Base-by-base conservation (phyloP, 257 asterid genomes). In the Nicotiana knightiana region DNA sequence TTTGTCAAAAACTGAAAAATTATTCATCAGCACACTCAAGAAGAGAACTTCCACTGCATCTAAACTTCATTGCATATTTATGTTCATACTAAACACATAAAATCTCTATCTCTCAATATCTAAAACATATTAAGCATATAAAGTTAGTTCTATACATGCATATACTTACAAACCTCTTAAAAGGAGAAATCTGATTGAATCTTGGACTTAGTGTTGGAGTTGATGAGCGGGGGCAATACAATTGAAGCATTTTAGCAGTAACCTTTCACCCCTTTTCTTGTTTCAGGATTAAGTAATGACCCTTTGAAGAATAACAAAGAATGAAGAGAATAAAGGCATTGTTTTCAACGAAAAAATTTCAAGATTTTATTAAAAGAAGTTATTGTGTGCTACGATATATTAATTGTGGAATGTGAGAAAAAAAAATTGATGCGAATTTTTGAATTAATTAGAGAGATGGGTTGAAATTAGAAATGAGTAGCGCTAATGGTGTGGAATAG, bases 221-320 rank as follows among this genome's bases (percentile, higher is more conserved):
- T 70, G 96, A 91, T 83, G 83, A 86, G 67, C 81, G 79, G 84
- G 81, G 80, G 86, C 89, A 83, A 87, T 87, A 83, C 82, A 89
- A 87, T 87, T 91, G 98, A 90, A 95, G 91, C 97, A 92, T 86
- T n/a, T 83, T 87, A 43, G 86, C 76, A 81, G 35, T 84, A 46
- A 46, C 51, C 51, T 2, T 43, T 43, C 51, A 9, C 77, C 79
- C 61, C 78, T 46, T 46, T 71, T 71, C 37, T 71, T 12, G 39
- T 0, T 12, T 71, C 39, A 3, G 1, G 21, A 71, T 71, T 71
- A 39, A 46, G 37, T 11, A 13, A 46, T 0, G 0, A 73, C 79
- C 61, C 43, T 73, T 73, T 73, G 24, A 48, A 0, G 24, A 73
- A 73, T 46, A 43, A 35, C 79, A 24, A 33, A 46, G 6, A 24